Evolutionary conservation across 192 early-diverging fungal genomes (phyloP), one percentile per base, ranked within the genome.

Genomic region (Podila epicladia): DNA sequence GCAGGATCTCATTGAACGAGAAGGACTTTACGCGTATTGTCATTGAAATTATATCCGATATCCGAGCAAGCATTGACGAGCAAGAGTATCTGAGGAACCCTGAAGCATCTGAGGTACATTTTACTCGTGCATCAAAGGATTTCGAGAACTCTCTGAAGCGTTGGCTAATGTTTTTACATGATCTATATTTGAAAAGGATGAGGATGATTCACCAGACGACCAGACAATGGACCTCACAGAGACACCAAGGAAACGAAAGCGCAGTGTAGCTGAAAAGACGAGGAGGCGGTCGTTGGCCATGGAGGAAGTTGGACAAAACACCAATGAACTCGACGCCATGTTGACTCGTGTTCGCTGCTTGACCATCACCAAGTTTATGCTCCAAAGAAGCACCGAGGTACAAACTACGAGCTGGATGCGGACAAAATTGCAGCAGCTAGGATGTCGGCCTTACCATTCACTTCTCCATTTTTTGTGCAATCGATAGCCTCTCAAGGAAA

Each of bases 31-130:
- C 93, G n/a, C 87, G 92, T 69, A 82, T 86, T 74, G 64, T 78
- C 78, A 89, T 93, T 28, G 94, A 95, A 75, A 90, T 93, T n/a
- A 90, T 95, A 12, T 91, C 88, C 5, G 94, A 95, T 73, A 92
- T 95, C 37, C 90, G 93, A 62, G 87, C 93, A 65, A 62, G 60
- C 6, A 73, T 77, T 41, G 82, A 85, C 19, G 71, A 64, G 28
- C 82, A 84, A 35, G 82, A 88, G 20, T 67, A 51, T 58, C n/a
- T 62, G 28, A 68, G 65, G 20, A 82, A 74, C 26, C 82, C 78
- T 26, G 71, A 73, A 31, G 63, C 38, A 24, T 83, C 70, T 3
- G 74, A 83, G 11, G 74, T 75, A 69, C 12, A 17, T 15, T 41
- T 45, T 45, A 4, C 15, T 45, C 15, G 41, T 45, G 13, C 2